A percentile compares a stretch with the other conserved stretches of the same genome.
These are phyloP conservation scores for Hanseniaspora meyeri DNA, from an alignment of 805 yeast genomes.

Conservation along the genomic window DNA sequence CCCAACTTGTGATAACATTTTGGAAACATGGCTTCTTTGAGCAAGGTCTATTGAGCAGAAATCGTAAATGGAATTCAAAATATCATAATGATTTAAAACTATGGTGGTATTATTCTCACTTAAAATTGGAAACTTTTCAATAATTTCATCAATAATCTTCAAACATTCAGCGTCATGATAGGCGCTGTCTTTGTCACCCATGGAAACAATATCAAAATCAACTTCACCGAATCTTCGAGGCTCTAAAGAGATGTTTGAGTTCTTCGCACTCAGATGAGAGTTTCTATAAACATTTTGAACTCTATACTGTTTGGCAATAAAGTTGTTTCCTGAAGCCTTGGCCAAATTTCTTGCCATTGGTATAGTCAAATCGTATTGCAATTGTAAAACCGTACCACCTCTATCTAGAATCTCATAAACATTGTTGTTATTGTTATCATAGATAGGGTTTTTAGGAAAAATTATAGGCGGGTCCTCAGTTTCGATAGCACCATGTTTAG, in stretches of 20 bases:
- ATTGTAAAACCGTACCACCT: constrained; percentile 75
- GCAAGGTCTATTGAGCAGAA: constrained; percentile 70
- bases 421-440: constrained; percentile 38
- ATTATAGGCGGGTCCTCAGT: constrained; percentile 51
- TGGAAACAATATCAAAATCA: constrained; percentile 65
- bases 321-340: constrained; percentile 30
- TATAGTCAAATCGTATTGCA: constrained; percentile 78
- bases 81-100: constrained; percentile 67
- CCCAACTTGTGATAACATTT: constrained; percentile 65
- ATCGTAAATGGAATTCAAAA: constrained; percentile 64
- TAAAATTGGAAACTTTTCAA: constrained; percentile 55
- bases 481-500: constrained; percentile 77
- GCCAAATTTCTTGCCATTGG: constrained; percentile 84
- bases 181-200: constrained; percentile 38
- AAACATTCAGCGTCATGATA: constrained; percentile 80
- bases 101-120: constrained; percentile 43
- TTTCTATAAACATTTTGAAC: constrained; percentile 76
- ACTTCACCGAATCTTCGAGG: constrained; percentile 71
- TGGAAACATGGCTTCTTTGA: constrained; percentile 55
- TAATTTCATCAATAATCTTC: constrained; percentile 65
- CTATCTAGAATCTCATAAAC: constrained; percentile 73
- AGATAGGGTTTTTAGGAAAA: constrained; percentile 72
- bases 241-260: constrained; percentile 44
- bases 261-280: constrained; percentile 25
- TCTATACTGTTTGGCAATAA: constrained; percentile 47